Evolutionary conservation across 164 flowering plant genomes (phyloP).

Genomic region (Aristolochia contorta): DNA sequence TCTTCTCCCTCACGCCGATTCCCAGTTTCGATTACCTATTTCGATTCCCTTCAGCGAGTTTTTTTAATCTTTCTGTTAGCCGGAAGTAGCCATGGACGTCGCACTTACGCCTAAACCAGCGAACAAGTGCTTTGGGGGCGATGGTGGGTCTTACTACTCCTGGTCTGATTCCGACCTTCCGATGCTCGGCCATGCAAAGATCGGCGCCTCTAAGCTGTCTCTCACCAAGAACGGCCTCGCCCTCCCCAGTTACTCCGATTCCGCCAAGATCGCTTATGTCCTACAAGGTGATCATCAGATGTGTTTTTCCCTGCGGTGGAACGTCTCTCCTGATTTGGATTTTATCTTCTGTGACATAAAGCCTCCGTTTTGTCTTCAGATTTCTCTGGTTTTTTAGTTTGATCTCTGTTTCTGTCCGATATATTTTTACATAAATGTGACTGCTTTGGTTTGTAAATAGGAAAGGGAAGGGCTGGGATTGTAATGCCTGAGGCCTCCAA

Average conservation of each 20-base stretch:
- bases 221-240: slow-evolving; percentile 60
- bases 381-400: background rate
- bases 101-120: slow-evolving; percentile 62
- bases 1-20: no score
- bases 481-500: slow-evolving; percentile 52
- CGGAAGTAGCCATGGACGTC: slow-evolving; percentile 39
- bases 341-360: no score
- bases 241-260: slow-evolving; percentile 74
- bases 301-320: no score
- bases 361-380: no score
- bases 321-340: no score
- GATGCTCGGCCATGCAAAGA: slow-evolving; percentile 62
- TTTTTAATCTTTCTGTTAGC: no score
- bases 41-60: no score
- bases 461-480: slow-evolving; percentile 64
- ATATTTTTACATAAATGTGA: background rate
- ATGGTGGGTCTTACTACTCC: slow-evolving; percentile 61
- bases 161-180: slow-evolving; percentile 67
- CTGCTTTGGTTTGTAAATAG: slow-evolving; percentile 17
- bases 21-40: no score
- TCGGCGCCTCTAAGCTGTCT: slow-evolving; percentile 63
- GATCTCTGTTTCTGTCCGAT: background rate
- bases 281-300: slow-evolving; percentile 78
- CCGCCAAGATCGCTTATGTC: slow-evolving; percentile 76
- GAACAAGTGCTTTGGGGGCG: slow-evolving; percentile 40